These are phyloP conservation scores for Naganishia randhawae DNA, from an alignment of 768 basidiomycete species.

Conservation along the genomic window DNA sequence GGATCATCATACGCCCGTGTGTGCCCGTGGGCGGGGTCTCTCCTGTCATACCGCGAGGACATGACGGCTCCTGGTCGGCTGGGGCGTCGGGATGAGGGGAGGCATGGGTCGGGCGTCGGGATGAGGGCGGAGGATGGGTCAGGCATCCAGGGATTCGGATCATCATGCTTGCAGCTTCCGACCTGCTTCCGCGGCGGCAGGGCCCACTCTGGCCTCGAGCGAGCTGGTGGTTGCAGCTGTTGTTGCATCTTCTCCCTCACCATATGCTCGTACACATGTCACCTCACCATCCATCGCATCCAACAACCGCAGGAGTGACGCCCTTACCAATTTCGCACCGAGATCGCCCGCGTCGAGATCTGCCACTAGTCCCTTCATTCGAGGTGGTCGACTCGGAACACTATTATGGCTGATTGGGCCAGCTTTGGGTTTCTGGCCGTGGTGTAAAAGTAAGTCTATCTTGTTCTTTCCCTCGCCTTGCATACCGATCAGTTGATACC, in stretches of 20 bases:
- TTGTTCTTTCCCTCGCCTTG: neutral
- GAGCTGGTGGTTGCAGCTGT: too few species aligned
- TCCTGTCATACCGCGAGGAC: too few species aligned
- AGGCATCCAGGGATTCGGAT: too few species aligned
- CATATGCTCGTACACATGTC: neutral
- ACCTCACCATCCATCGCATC: neutral
- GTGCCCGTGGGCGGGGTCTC: neutral
- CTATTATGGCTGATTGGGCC: neutral
- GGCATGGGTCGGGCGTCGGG: too few species aligned
- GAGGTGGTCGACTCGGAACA: neutral
- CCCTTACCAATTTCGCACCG: neutral
- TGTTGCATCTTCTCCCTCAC: neutral
- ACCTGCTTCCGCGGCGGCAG: too few species aligned
- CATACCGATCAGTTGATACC: neutral
- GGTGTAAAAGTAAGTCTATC: neutral
- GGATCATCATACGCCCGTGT: neutral
- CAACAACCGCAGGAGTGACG: neutral
- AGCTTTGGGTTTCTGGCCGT: conserved; percentile 3
- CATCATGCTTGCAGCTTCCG: too few species aligned
- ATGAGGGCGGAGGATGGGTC: too few species aligned
- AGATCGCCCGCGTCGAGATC: neutral
- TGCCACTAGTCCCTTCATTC: neutral
- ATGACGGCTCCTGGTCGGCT: too few species aligned
- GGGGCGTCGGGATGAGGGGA: too few species aligned
- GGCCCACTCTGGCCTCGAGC: too few species aligned